Conservation (phyloP, 805 yeast genomes). For the Candida krabiensis region DNA sequence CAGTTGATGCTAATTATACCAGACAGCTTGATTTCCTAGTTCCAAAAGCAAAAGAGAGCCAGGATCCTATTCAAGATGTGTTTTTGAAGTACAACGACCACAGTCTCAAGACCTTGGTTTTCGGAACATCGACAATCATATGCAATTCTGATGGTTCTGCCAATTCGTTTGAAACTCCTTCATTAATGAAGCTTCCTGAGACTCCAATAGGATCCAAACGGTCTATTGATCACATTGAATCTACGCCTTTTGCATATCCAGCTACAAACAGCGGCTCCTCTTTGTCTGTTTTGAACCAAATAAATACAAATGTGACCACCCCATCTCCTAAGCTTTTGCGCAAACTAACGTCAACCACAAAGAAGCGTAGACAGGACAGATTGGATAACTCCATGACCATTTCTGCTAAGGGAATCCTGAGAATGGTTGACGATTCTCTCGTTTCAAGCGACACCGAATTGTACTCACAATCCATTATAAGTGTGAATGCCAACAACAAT, state of each 20-base stretch:
- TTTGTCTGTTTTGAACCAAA: slow-evolving; percentile 1
- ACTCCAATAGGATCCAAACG: slow-evolving; percentile 19
- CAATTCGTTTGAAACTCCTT: not conserved
- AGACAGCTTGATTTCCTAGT: not conserved
- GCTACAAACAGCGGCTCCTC: not conserved
- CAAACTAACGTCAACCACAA: slow-evolving; percentile 13
- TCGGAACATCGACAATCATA: slow-evolving; percentile 9
- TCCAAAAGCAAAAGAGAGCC: not conserved
- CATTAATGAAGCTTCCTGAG: slow-evolving; percentile 4
- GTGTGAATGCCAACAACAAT: slow-evolving; percentile 2
- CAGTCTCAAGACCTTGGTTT: slow-evolving; percentile 6
- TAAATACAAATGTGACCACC: slow-evolving; percentile 7
- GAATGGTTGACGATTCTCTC: slow-evolving; percentile 40
- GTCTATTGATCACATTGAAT: slow-evolving; percentile 14
- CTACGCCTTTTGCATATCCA: slow-evolving; percentile 6
- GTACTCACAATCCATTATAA: slow-evolving; percentile 22
- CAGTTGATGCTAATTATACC: slow-evolving; percentile 9
- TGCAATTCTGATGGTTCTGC: slow-evolving; percentile 8
- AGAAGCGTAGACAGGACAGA: slow-evolving; percentile 28
- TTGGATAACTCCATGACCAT: slow-evolving; percentile 37
- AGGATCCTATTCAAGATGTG: slow-evolving; percentile 14
- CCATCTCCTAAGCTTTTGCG: slow-evolving; percentile 18
- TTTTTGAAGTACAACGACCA: slow-evolving; percentile 8
- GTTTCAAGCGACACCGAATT: slow-evolving; percentile 37
- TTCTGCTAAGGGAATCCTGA: slow-evolving; percentile 35